Evolutionary conservation across 2,329 filamentous ascomycete species (phyloP), one percentile per base, ranked within the genome.

Genomic region (Diaporthe sp.): DNA sequence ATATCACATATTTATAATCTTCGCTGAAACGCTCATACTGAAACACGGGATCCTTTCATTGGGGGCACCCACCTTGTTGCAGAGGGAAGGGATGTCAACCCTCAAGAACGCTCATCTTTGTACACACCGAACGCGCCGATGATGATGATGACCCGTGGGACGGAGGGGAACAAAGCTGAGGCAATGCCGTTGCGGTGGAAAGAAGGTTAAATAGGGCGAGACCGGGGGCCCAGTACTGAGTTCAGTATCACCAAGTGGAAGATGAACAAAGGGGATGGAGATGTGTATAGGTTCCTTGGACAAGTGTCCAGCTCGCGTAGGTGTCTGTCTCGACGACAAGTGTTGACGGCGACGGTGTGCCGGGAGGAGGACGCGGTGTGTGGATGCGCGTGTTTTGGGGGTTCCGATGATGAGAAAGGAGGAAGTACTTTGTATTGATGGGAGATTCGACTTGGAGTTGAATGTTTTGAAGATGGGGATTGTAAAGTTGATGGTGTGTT

Each of bases 281-380:
- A 47, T 35, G 40, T 33, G 60, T 17, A 66, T 66, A 66, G 60
- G 40, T 66, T 25, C 40, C 28, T 66, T 66, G 40, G 28, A 40
- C 60, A 66, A 66, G 60, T 66, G 60, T 66, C 60, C 60, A 19
- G 40, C 60, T 66, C 17, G 60, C 25, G 60, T 28, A 66, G 40
- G 60, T 66, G 38, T 45, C 38, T 22, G 38, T 66, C 60, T 66
- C 28, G 60, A 33, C 40, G 40, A 47, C 60, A 30, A 66, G 60
- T 66, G 60, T 19, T 28, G 40, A 66, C 60, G 60, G 60, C 33
- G 28, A 45, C 60, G 28, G 40, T 66, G 25, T 66, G 28, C 60
- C 42, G 40, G 40, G 40, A 47, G 9, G 60, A 66, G 60, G 40
- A 22, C 60, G 40, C 40, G 25, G 40, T 33, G 28, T 47, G 40